phyloP scores from a whole-genome alignment of 2,329 filamentous ascomycete genomes.

The Hypoxylon sp. region DNA sequence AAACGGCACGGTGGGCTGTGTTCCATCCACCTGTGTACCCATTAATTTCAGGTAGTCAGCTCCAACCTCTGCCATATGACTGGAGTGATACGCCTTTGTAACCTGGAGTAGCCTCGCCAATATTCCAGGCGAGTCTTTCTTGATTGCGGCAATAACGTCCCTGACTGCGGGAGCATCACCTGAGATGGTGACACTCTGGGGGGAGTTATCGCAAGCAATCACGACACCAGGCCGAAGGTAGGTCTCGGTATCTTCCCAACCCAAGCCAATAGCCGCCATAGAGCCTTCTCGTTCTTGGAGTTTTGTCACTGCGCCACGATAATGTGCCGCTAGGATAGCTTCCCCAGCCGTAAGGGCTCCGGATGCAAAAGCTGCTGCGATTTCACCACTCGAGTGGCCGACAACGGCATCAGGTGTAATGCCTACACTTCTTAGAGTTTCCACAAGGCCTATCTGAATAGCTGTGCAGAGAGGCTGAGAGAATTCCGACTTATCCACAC shows the following conservation, averaged over 20 bases:
- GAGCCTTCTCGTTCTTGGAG: constrained; percentile 40
- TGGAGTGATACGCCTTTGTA: constrained; percentile 53
- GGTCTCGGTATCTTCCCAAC: constrained; percentile 39
- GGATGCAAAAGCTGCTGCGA: constrained; percentile 59
- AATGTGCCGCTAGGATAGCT: constrained; percentile 57
- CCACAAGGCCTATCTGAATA: constrained; percentile 42
- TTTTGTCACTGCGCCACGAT: constrained; percentile 54
- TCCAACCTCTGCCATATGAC: constrained; percentile 45
- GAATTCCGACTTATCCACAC: constrained; percentile 44
- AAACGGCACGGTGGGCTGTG: constrained; percentile 36
- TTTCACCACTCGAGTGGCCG: constrained; percentile 56
- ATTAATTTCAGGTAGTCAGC: constrained; percentile 32
- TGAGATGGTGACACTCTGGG: constrained; percentile 46
- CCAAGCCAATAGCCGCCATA: constrained; percentile 54
- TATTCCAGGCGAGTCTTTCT: constrained; percentile 30
- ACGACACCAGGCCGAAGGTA: constrained; percentile 40
- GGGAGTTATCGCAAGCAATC: constrained; percentile 46
- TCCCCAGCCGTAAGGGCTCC: constrained; percentile 53
- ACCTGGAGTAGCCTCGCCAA: constrained; percentile 46
- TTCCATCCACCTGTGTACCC: constrained; percentile 16
- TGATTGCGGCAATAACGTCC: constrained; percentile 42
- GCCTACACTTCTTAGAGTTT: constrained; percentile 28
- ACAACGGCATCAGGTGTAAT: constrained; percentile 38
- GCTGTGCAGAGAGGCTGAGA: constrained; percentile 50
- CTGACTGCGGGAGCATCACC: constrained; percentile 37